phyloP scores from a whole-genome alignment of 495 filamentous ascomycete genomes.

The Podospora pseudoanserina region DNA sequence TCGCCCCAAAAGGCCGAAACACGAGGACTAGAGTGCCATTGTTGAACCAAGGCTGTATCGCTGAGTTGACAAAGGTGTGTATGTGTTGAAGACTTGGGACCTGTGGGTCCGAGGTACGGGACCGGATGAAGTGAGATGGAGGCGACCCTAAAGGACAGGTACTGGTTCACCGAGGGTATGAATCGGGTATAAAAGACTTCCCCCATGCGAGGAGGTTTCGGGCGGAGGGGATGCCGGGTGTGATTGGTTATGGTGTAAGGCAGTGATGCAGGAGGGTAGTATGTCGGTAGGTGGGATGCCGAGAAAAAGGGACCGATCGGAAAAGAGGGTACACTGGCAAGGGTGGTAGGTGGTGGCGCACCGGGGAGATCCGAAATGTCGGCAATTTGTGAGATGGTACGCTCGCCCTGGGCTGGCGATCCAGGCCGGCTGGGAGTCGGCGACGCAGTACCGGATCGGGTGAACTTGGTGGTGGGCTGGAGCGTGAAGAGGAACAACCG shows the following conservation, averaged over 20 bases:
- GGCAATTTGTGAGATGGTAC: constrained; percentile 16
- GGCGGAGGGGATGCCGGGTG: constrained; percentile 80
- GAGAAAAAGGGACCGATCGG: constrained; percentile 67
- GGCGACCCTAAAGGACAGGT: constrained; percentile 82
- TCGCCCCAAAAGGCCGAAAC: constrained; percentile 80
- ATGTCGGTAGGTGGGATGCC: constrained; percentile 79
- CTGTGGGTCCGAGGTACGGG: constrained; percentile 51
- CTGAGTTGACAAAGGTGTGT: constrained; percentile 36
- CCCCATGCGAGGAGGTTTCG: constrained; percentile 83
- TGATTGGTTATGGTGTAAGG: constrained; percentile 77
- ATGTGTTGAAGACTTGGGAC: constrained; percentile 35
- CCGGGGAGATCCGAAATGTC: constrained; percentile 32
- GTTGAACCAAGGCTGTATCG: constrained; percentile 74
- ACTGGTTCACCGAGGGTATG: constrained; percentile 76
- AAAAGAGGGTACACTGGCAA: constrained; percentile 37
- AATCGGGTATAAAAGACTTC: constrained; percentile 88
- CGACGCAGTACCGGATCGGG: constrained; percentile 55
- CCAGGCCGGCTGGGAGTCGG: constrained; percentile 51
- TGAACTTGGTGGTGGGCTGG: constrained; percentile 49
- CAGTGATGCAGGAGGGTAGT: constrained; percentile 77
- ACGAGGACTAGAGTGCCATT: constrained; percentile 87
- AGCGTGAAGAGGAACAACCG: constrained; percentile 84
- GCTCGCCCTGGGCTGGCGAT: constrained; percentile 55
- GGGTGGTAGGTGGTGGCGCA: constrained; percentile 28
- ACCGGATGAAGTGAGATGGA: constrained; percentile 54